phyloP scores from a whole-genome alignment of 139 green algal genomes.

The Astrephomene gubernaculifera region DNA sequence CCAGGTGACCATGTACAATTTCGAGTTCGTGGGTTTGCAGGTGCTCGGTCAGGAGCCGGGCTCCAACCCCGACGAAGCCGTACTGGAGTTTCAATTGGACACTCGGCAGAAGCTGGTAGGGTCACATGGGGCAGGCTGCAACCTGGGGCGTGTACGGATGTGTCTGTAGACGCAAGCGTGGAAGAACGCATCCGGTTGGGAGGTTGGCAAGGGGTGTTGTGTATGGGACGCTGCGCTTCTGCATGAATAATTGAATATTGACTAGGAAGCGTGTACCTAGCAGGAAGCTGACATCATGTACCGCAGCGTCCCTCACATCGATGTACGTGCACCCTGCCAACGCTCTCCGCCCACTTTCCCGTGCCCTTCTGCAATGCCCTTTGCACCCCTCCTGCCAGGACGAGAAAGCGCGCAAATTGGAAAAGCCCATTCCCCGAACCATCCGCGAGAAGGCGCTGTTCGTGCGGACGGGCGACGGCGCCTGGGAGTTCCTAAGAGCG shows the following conservation, averaged over 20 bases:
- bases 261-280: no score
- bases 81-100: constrained; percentile 33
- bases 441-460: constrained; percentile 41
- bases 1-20: constrained; percentile 39
- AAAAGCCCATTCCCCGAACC: constrained; percentile 16
- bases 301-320: no score
- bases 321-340: background rate
- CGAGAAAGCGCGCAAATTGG: constrained; percentile 26
- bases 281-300: no score
- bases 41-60: constrained; percentile 28
- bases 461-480: constrained; percentile 26
- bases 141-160: no score
- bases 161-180: no score
- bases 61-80: background rate
- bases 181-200: no score
- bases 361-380: no score
- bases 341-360: no score
- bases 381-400: no score
- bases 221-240: no score
- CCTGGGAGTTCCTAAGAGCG: constrained; percentile 36
- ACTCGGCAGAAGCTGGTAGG: constrained; percentile 35
- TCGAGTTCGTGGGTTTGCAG: constrained; percentile 12
- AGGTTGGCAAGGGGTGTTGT: no score
- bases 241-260: no score
- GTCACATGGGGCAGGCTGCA: background rate